Conservation (phyloP, 345 rosid species). For the Schrenkiella parvula region DNA sequence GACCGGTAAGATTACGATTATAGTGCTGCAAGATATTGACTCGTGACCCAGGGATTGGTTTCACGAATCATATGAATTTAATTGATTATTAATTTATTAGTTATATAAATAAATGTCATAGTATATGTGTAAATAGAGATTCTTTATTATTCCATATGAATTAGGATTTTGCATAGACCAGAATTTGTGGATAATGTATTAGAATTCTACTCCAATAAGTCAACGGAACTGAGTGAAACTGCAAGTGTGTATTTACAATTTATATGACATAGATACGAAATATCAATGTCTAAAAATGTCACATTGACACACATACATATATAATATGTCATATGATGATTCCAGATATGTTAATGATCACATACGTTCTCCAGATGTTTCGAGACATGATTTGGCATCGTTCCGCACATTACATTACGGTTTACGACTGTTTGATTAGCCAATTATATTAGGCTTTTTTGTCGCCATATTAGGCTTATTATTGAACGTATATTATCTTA, state of each 20-base stretch:
- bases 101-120: neutral
- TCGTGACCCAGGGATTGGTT: neutral
- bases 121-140: neutral
- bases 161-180: neutral
- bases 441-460: no score
- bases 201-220: neutral
- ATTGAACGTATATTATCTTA: no score
- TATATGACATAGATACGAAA: neutral
- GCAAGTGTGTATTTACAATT: neutral
- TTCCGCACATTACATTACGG: neutral
- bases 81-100: neutral
- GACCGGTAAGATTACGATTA: slow-evolving; percentile 11
- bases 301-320: neutral
- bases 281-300: neutral
- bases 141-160: neutral
- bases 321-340: neutral
- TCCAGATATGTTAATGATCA: neutral
- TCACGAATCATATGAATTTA: neutral
- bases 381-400: neutral
- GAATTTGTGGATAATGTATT: neutral
- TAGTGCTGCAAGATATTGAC: slow-evolving; percentile 5
- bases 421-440: no score
- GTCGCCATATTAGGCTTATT: no score
- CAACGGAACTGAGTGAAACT: neutral
- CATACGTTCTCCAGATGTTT: neutral